Base-by-base conservation (phyloP, 805 yeast genomes). In the Myxozyma sirexii region DNA sequence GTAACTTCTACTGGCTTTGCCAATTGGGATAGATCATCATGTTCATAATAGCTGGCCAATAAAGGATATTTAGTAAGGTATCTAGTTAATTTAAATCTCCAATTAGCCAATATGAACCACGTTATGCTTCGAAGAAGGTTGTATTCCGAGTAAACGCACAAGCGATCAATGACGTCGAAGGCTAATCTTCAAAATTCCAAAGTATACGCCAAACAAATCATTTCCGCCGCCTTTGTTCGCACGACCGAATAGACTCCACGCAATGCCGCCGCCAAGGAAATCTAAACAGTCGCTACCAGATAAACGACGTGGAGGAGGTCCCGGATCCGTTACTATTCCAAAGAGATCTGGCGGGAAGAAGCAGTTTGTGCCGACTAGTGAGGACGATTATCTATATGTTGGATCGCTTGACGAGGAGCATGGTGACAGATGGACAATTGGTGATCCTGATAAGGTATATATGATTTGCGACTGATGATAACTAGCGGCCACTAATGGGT, bases 391-490 rank as follows among this genome's bases (percentile, higher is more conserved):
- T 38, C 43, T 63, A 12, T 62, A 38, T 46, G 48, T 56, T 17
- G 66, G 67, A n/a, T 62, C 66, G 1, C 21, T 44, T 15, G 67
- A 63, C 45, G 67, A 63, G 45, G 67, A 63, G 37, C 66, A 62
- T 29, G 67, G 67, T 10, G 66, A 63, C 27, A 45, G 67, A 21
- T 63, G 67, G 67, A 33, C 41, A 7, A 46, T 27, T 10, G 48
- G 56, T 41, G 67, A 63, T 45, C 66, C 66, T 3, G 63, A 57
- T 3, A 63, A 63, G 57, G 65, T 60, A 43, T 6, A 19, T 13
- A 38, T 8, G 2, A 13, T 13, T 13, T 3, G 3, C 19, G n/a
- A 38, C 37, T 33, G 37, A 38, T 2, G 42, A 15, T 7, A 17
- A 38, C n/a, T 3, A 41, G 47, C 26, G 29, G 12, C n/a, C 19